These are phyloP conservation scores for Xylariaceae sp. DNA, from an alignment of 2,329 filamentous ascomycete genomes.

Conservation along the genomic window DNA sequence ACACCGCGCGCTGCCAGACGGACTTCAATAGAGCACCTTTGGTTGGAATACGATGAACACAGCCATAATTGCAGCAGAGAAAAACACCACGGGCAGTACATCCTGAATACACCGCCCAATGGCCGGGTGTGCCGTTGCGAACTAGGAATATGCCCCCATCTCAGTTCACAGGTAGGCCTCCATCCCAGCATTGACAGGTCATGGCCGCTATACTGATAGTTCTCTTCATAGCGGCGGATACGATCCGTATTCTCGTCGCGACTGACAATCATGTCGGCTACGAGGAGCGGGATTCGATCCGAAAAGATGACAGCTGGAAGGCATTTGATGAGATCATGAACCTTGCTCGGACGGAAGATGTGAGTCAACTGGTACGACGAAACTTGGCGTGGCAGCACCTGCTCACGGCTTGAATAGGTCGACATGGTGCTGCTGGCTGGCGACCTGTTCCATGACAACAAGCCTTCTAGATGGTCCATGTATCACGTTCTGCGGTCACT, in stretches of 20 bases:
- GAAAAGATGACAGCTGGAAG: conserved; percentile 96
- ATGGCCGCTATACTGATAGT: conserved; percentile 1
- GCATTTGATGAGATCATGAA: conserved; percentile 94
- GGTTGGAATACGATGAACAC: no score
- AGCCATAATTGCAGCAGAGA: no score
- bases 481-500: conserved; percentile 96
- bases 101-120: no score
- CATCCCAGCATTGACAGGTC: background rate
- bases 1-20: no score
- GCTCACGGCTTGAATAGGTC: conserved; percentile 41
- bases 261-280: conserved; percentile 98
- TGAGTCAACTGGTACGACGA: conserved; percentile 22
- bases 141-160: conserved; percentile 16
- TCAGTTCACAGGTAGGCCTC: conserved; percentile 16
- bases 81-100: no score
- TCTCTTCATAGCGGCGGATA: conserved; percentile 53
- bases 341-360: conserved; percentile 76
- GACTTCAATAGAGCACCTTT: no score
- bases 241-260: conserved; percentile 86
- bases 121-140: no score
- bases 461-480: conserved; percentile 89
- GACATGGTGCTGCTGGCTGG: conserved; percentile 96
- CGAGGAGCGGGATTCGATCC: conserved; percentile 83
- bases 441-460: conserved; percentile 97
- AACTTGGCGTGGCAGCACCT: no score